Conservation (phyloP, 495 filamentous ascomycete species). For the Ramalina peruviana region DNA sequence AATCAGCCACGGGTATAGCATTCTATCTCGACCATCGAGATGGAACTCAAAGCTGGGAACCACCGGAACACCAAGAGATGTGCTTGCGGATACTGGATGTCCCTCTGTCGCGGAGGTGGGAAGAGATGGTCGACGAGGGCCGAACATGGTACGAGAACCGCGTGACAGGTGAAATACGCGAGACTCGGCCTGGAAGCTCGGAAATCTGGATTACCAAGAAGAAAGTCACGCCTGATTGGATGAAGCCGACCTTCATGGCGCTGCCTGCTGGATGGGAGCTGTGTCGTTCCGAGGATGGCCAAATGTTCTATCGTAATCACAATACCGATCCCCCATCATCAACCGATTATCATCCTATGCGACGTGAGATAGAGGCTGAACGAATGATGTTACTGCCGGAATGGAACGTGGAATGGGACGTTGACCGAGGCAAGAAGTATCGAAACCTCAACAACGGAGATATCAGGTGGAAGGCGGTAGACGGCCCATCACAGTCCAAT, state of each 20-base stretch:
- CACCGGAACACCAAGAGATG: conserved; percentile 9
- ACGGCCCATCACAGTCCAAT: not conserved
- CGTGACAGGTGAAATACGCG: not conserved
- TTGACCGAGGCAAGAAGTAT: conserved; percentile 8
- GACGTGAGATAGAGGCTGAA: conserved; percentile 6
- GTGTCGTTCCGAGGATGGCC: conserved; percentile 5
- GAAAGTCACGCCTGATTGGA: conserved; percentile 1
- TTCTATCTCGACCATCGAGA: conserved; percentile 4
- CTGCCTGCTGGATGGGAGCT: conserved; percentile 8
- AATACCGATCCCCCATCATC: conserved; percentile 5
- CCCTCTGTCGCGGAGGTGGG: conserved; percentile 5
- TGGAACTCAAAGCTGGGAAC: not conserved
- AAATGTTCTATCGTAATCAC: conserved; percentile 4
- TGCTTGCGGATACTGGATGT: conserved; percentile 3
- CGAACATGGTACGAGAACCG: not conserved
- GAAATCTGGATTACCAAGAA: conserved; percentile 6
- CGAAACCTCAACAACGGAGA: conserved; percentile 1
- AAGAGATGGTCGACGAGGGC: not conserved
- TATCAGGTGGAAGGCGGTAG: conserved; percentile 4
- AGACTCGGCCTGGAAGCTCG: not conserved
- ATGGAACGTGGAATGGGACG: conserved; percentile 9
- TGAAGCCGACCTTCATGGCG: conserved; percentile 6
- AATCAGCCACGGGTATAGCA: not conserved
- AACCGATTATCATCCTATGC: conserved; percentile 4
- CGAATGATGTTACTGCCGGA: not conserved